These are phyloP conservation scores for Pseudopithomyces maydicus DNA, from an alignment of 2,329 filamentous ascomycete genomes.

Conservation along the genomic window DNA sequence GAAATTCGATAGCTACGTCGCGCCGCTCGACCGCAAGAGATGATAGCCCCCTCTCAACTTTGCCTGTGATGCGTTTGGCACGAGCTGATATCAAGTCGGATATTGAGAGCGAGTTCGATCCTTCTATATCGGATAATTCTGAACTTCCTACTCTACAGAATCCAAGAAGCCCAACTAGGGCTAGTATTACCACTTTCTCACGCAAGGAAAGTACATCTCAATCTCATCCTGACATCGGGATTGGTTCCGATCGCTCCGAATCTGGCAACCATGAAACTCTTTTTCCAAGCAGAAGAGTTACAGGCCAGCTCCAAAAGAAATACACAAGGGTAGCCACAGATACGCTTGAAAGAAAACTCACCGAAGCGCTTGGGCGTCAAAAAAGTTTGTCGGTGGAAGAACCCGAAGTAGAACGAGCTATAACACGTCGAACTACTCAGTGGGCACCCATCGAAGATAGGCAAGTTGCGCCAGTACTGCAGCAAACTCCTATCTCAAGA, in stretches of 20 bases:
- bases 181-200: neutral
- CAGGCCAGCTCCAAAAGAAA: neutral
- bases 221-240: too few species aligned
- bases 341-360: neutral
- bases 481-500: neutral
- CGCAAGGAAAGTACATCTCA: neutral
- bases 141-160: neutral
- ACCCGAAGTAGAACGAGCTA: neutral
- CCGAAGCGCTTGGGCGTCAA: neutral
- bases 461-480: neutral
- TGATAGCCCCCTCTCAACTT: neutral
- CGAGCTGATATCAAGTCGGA: neutral
- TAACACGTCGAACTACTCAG: neutral
- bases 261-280: neutral
- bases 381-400: neutral
- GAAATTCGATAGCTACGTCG: neutral
- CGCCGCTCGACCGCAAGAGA: neutral
- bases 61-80: slow-evolving; percentile 2
- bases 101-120: neutral
- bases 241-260: neutral
- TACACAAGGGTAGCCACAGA: neutral
- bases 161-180: neutral
- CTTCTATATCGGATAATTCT: neutral
- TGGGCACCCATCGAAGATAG: neutral
- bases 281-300: neutral